These are phyloP conservation scores for Diaporthe ilicicola DNA, from an alignment of 2,329 filamentous ascomycete genomes.

Conservation along the genomic window DNA sequence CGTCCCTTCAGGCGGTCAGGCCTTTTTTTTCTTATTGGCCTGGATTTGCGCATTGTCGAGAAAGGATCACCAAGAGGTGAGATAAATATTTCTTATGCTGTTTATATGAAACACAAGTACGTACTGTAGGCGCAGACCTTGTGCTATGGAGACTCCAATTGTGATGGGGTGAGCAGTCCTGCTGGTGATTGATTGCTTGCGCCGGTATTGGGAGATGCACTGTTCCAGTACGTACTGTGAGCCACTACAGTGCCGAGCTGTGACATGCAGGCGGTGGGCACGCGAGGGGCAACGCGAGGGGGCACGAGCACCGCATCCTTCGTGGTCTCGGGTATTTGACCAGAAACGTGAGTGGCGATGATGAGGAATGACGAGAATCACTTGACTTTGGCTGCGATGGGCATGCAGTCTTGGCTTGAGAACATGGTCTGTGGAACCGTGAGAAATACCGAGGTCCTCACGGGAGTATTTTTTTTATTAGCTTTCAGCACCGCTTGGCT, in stretches of 20 bases:
- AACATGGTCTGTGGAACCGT: conserved; percentile 16
- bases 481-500: background rate
- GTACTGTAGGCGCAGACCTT: background rate
- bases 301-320: conserved; percentile 19
- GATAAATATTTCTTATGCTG: background rate
- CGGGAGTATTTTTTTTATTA: background rate
- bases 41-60: background rate
- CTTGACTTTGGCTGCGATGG: background rate
- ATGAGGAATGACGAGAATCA: background rate
- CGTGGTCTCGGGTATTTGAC: conserved; percentile 21
- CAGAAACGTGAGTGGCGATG: background rate
- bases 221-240: background rate
- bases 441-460: no score
- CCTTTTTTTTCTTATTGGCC: background rate
- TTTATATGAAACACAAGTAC: conserved; percentile 11
- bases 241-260: background rate
- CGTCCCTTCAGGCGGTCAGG: background rate
- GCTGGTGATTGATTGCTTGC: conserved; percentile 9
- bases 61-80: background rate
- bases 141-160: background rate
- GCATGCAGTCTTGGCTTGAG: background rate
- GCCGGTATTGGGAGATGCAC: background rate
- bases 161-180: background rate
- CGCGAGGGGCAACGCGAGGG: background rate
- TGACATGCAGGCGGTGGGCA: conserved; percentile 7